phyloP scores from a whole-genome alignment of 345 rosid species.

The Ricinus communis region DNA sequence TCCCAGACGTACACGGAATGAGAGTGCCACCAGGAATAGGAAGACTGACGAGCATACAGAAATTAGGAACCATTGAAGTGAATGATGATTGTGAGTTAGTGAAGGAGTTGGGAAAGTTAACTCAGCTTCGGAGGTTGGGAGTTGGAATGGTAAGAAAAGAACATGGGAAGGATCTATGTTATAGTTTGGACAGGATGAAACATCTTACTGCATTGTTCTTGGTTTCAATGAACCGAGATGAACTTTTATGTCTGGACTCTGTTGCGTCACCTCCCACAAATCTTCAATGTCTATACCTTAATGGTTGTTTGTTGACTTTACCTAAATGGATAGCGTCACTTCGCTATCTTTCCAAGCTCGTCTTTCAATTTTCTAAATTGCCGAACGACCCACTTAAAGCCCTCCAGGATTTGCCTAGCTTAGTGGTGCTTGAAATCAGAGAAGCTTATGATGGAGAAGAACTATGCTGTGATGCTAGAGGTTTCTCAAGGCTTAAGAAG shows the following conservation, averaged over 20 bases:
- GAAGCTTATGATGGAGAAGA: slow-evolving; percentile 31
- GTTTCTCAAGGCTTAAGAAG: too few species aligned
- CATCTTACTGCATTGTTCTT: slow-evolving; percentile 25
- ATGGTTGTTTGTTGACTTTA: slow-evolving; percentile 27
- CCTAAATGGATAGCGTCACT: slow-evolving; percentile 33
- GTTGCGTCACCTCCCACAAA: slow-evolving; percentile 26
- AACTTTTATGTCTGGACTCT: slow-evolving; percentile 25
- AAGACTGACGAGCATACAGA: slow-evolving; percentile 35
- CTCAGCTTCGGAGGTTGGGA: slow-evolving; percentile 39
- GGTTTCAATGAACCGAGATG: slow-evolving; percentile 17
- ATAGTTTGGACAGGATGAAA: slow-evolving; percentile 25
- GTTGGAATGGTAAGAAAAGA: slow-evolving; percentile 37
- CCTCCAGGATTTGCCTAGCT: slow-evolving; percentile 35
- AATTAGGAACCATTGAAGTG: slow-evolving; percentile 39
- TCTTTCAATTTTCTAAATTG: slow-evolving; percentile 21
- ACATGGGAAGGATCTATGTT: slow-evolving; percentile 38
- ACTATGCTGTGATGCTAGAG: slow-evolving; percentile 20
- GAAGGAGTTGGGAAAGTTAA: slow-evolving; percentile 37
- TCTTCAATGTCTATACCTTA: slow-evolving; percentile 36
- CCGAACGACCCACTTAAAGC: slow-evolving; percentile 28
- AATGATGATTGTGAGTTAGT: slow-evolving; percentile 17
- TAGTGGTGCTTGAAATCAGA: slow-evolving; percentile 31
- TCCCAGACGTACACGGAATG: slow-evolving; percentile 27
- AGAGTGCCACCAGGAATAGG: slow-evolving; percentile 23
- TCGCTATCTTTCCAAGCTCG: slow-evolving; percentile 24